A percentile compares a stretch with the other conserved stretches of the same genome.
Evolutionary conservation across 148 eudicot genomes (phyloP).

Genomic region (Camellia sinensis): DNA sequence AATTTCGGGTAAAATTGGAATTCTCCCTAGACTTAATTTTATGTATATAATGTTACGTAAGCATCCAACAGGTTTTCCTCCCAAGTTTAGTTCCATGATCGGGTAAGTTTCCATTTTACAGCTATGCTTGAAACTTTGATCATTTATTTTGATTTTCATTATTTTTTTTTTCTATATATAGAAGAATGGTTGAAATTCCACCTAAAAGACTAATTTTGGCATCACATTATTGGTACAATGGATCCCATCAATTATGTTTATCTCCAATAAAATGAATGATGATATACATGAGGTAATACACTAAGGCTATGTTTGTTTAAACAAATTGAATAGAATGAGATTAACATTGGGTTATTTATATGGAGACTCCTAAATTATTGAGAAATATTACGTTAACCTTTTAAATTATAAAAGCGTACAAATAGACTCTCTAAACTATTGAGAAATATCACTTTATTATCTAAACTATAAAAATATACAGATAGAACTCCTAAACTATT

Average conservation of each 20-base stretch:
- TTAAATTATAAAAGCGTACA: too few relatives aligned
- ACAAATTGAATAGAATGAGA: not conserved
- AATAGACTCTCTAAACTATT: too few relatives aligned
- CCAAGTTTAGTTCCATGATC: not conserved
- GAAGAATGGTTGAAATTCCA: not conserved
- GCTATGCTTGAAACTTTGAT: not conserved
- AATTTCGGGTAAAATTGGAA: not conserved
- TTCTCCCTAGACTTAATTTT: not conserved
- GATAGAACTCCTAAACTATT: not conserved
- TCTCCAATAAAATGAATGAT: too few relatives aligned
- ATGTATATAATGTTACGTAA: not conserved
- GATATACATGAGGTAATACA: not conserved
- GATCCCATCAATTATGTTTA: too few relatives aligned
- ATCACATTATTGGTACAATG: not conserved
- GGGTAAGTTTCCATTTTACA: not conserved
- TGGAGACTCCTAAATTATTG: too few relatives aligned
- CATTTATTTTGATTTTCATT: too few relatives aligned
- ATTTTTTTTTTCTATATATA: too few relatives aligned
- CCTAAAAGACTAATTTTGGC: not conserved
- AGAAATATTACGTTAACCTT: not conserved
- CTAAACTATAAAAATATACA: too few relatives aligned
- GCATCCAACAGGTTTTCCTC: not conserved
- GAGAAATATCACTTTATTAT: too few relatives aligned
- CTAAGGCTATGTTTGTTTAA: too few relatives aligned
- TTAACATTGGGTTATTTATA: too few relatives aligned